A percentile compares a stretch with the other conserved stretches of the same genome.
Evolutionary conservation across 1,284 basidiomycete genomes (phyloP).

Genomic region (Ustilago lituana): DNA sequence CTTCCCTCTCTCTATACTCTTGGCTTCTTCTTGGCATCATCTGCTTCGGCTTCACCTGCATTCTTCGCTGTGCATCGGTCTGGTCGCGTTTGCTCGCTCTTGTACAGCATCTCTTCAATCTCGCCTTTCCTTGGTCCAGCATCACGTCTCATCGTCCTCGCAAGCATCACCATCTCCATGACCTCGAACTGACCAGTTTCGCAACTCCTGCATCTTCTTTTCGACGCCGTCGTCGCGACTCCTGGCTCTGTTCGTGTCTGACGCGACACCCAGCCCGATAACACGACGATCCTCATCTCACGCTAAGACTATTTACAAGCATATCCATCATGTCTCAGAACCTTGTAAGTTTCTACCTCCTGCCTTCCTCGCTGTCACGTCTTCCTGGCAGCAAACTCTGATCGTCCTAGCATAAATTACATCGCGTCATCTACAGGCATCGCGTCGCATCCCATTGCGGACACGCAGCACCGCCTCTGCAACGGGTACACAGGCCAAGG

Average conservation of each 20-base stretch:
- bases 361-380: neutral
- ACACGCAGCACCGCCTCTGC: conserved; percentile 46
- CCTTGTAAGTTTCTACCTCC: conserved; percentile 18
- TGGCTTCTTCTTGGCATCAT: conserved; percentile 8
- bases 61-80: neutral
- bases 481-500: conserved; percentile 39
- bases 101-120: conserved; percentile 2
- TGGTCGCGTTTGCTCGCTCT: conserved; percentile 12
- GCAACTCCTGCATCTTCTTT: conserved; percentile 13
- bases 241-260: conserved; percentile 14
- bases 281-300: neutral
- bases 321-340: conserved; percentile 34
- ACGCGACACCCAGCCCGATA: conserved; percentile 25
- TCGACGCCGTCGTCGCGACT: conserved; percentile 24
- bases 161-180: conserved; percentile 14
- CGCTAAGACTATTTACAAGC: conserved; percentile 1
- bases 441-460: conserved; percentile 46
- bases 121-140: conserved; percentile 1
- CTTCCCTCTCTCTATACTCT: neutral
- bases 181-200: conserved; percentile 22
- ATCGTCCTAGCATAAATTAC: conserved; percentile 1
- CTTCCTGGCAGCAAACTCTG: neutral
- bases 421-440: conserved; percentile 25
- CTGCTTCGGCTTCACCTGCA: conserved; percentile 6
- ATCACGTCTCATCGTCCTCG: conserved; percentile 19